Evolutionary conservation across 2,329 filamentous ascomycete genomes (phyloP), one percentile per base, ranked within the genome.

Genomic region (Aspergillus persii): DNA sequence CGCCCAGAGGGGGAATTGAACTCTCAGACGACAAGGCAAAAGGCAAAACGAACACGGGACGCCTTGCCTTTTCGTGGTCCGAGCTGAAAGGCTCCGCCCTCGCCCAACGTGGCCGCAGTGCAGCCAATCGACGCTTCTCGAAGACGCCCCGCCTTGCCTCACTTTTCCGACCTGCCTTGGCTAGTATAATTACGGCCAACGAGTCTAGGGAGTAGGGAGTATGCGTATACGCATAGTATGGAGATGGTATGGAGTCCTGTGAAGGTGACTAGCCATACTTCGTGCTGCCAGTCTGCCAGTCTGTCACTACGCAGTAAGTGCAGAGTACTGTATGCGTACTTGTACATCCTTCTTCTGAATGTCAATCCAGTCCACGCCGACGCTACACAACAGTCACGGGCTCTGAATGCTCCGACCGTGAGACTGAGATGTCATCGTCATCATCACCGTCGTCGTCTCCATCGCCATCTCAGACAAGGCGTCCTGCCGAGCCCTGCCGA

Each of bases 91-190:
- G 18, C 18, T 23, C 18, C 18, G 18, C 18, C 18, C 18, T 23
- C 18, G 18, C 18, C 18, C 55, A 65, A 65, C 63, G 63, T 65
- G 63, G 62, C 62, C 59, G 50, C 55, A 51, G 54, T 58, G 49
- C 53, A 59, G 49, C 63, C 63, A 64, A 64, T 65, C 64, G 66
- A 63, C 60, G 11, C 60, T 68, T 67, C 66, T 69, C 62, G 64
- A 67, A 66, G 46, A 23, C 46, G 50, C 33, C 36, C 46, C 48
- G 30, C 29, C 54, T 70, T 63, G 69, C 69, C 69, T 71, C 69
- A 71, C 69, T 71, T 64, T 62, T 6, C 33, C 30, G 30, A 23
- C 8, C 30, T 31, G 30, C 30, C 1, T 31, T 31, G 5, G 30
- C 8, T 23, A 23, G 18, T 23, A 23, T 23, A 23, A 23, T 23